Evolutionary conservation across 306 rosid genomes (phyloP).

Genomic region (Quercus cerris): DNA sequence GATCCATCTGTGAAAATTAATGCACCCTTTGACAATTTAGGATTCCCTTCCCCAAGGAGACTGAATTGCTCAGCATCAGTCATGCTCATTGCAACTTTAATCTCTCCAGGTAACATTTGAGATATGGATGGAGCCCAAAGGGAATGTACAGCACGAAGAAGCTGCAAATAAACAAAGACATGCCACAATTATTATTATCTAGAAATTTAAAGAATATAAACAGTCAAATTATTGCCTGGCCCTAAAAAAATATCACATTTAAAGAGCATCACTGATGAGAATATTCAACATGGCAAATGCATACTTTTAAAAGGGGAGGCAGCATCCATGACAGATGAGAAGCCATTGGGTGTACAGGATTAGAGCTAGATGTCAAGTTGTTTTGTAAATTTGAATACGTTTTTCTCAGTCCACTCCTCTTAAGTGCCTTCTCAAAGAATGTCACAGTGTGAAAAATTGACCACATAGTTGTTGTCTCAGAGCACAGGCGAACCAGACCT

Average conservation of each 20-base stretch:
- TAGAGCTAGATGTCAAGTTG: conserved; percentile 46
- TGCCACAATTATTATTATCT: conserved; percentile 14
- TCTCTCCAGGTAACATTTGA: conserved; percentile 74
- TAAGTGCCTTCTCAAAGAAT: conserved; percentile 97
- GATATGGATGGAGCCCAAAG: conserved; percentile 83
- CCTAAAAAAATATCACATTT: conserved; percentile 10
- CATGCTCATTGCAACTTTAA: conserved; percentile 83
- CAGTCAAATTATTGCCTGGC: conserved; percentile 7
- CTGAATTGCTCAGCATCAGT: conserved; percentile 71
- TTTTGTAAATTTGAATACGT: conserved; percentile 48
- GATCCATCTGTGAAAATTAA: conserved; percentile 44
- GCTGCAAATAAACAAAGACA: conserved; percentile 52
- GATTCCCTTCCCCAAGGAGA: conserved; percentile 92
- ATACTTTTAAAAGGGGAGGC: conserved; percentile 89
- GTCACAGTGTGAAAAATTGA: conserved; percentile 81
- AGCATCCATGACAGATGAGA: conserved; percentile 94
- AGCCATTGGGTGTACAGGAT: conserved; percentile 71
- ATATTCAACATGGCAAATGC: conserved; percentile 30
- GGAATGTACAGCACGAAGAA: conserved; percentile 77
- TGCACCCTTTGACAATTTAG: conserved; percentile 60
- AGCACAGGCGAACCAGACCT: conserved; percentile 73
- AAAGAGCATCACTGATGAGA: conserved; percentile 15
- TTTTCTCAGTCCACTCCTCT: conserved; percentile 91
- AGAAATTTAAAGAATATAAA: neutral
- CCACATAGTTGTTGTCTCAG: conserved; percentile 83